Percentiles rank a stretch among this genome's conserved stretches.
Evolutionary conservation across 768 basidiomycete genomes (phyloP).

Genomic region (Hirschioporus abietinus): DNA sequence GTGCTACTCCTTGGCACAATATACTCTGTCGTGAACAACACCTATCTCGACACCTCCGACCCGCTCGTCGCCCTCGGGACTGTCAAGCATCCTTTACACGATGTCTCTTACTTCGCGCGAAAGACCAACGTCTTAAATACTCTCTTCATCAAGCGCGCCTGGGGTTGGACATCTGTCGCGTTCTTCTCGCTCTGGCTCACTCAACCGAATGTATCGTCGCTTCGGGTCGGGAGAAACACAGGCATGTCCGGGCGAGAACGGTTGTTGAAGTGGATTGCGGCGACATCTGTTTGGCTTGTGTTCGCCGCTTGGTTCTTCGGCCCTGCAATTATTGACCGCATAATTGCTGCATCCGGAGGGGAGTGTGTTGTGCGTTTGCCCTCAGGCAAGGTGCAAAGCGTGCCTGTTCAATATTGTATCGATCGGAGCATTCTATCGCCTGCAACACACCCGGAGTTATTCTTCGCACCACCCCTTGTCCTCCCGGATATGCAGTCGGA

Average conservation of each 20-base stretch:
- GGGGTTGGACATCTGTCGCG: conserved; percentile 81
- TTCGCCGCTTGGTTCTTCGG: conserved; percentile 91
- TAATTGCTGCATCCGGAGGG: conserved; percentile 63
- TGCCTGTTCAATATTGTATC: conserved; percentile 58
- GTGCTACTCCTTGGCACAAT: conserved; percentile 55
- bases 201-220: conserved; percentile 30
- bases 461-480: conserved; percentile 35
- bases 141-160: conserved; percentile 83
- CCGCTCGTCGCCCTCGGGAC: conserved; percentile 49
- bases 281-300: conserved; percentile 62
- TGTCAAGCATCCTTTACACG: conserved; percentile 62
- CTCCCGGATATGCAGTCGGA: conserved; percentile 24
- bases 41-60: conserved; percentile 84
- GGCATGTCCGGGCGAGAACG: conserved; percentile 20
- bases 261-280: conserved; percentile 47
- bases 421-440: conserved; percentile 46
- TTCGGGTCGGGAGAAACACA: conserved; percentile 3
- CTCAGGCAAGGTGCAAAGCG: conserved; percentile 42
- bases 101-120: conserved; percentile 67
- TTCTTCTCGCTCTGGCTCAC: conserved; percentile 59
- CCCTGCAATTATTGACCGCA: conserved; percentile 64
- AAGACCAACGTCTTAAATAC: conserved; percentile 81
- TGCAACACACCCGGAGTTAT: conserved; percentile 57
- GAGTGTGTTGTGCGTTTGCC: conserved; percentile 69
- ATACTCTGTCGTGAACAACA: conserved; percentile 57